Evolutionary conservation across 169 alveolate genomes (phyloP).

Genomic region (Plasmodium yoelii): DNA sequence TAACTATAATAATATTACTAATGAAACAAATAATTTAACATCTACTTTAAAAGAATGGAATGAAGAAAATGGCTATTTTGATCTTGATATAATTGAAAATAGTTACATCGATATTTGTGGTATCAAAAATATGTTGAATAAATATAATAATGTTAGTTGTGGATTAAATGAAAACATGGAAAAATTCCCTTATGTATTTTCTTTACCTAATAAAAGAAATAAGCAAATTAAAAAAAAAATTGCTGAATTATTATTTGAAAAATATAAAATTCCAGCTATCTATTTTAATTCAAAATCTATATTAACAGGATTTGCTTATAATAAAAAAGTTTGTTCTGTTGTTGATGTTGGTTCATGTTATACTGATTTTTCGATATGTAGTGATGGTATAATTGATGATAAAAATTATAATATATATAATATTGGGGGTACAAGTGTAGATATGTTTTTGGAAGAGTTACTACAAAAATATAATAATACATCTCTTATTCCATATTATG

Average conservation of each 20-base stretch:
- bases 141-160: constrained; percentile 36
- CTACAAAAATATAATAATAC: constrained; percentile 38
- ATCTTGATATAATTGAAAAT: constrained; percentile 24
- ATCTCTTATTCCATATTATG: constrained; percentile 46
- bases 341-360: constrained; percentile 66
- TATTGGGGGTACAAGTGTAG: constrained; percentile 49
- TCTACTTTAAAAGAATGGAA: constrained; percentile 16
- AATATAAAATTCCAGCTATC: constrained; percentile 43
- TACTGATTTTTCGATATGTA: constrained; percentile 52
- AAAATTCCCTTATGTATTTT: constrained; percentile 39
- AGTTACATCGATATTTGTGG: constrained; percentile 19
- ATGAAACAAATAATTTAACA: not conserved
- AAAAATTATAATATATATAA: constrained; percentile 66
- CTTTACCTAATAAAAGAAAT: constrained; percentile 62
- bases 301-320: constrained; percentile 53
- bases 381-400: constrained; percentile 41
- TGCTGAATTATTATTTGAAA: constrained; percentile 47
- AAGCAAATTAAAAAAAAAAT: constrained; percentile 42
- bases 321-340: constrained; percentile 37
- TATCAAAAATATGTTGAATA: constrained; percentile 56
- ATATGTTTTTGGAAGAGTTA: constrained; percentile 29
- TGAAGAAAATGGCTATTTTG: constrained; percentile 30
- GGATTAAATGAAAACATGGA: constrained; percentile 57
- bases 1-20: not conserved
- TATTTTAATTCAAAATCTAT: constrained; percentile 46